Base-by-base conservation (phyloP, 1,139 yeast genomes). In the Magnusiomyces paraingens region DNA sequence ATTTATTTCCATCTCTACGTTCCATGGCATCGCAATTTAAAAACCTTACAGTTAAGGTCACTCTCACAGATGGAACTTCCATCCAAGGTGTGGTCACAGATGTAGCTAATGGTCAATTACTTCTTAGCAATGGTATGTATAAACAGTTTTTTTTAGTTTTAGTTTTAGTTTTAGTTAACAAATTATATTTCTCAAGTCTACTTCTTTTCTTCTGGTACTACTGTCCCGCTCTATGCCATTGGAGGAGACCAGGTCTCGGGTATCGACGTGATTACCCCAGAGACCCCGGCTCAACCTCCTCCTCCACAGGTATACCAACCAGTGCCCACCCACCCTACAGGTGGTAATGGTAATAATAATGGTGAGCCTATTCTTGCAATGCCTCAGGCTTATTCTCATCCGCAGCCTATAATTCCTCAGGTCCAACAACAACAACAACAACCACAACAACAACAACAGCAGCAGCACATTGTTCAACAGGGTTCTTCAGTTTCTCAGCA, bases 21-120 rank as follows among this genome's bases (percentile, higher is more conserved):
- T 26, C n/a, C 18, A 58, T 58, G 61, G 53, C 61, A 14, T 55
- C 59, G 12, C 66, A 64, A 52, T 68, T 68, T 51, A 55, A 64
- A 20, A 68, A 69, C 40, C 60, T 63, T 32, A 52, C 56, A 11
- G 71, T 67, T 10, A 58, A 66, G 22, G 62, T 65, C 36, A 58
- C 64, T 36, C 59, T 66, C n/a, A 57, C 58, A 41, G 65, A 66
- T 53, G 62, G 61, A 14, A 49, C 62, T 3, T 57, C 58, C 38
- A 58, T 70, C 2, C 59, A 56, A 17, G 73, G 73, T 2, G 58
- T 62, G 2, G 73, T 70, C n/a, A 55, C 60, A 32, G 58, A 61
- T 18, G 69, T 70, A 20, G 61, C 55, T 29, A 62, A 66, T 40
- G 68, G 70, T 49, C 58, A 58, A 40, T 61, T 70, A 47, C 55